Base-by-base conservation (phyloP, 257 asterid genomes). In the Ilex asprella region DNA sequence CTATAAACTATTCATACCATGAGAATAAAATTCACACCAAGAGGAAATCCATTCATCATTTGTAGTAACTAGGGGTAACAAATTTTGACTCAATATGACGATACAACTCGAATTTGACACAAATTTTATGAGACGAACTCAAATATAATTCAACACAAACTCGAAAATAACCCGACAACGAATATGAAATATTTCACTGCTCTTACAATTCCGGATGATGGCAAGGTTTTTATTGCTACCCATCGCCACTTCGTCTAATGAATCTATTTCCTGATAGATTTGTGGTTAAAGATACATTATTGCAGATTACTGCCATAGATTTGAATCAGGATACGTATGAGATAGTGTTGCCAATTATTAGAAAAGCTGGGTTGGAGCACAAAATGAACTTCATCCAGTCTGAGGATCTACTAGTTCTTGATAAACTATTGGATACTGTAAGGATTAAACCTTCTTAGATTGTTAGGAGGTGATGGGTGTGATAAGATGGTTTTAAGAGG, bases 231-330 rank as follows among this genome's bases (percentile, higher is more conserved):
- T 2, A 2, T 27, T 21, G 15, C 50, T 30, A 30, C 39, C 41
- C 43, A 31, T 52, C 31, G 1, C 13, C 14, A 35, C 50, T 21
- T 21, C 2, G 39, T 43, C 55, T 13, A 46, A 16, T n/a, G 32
- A 27, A 60, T 51, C 11, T 31, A 31, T 55, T 4, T 61, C 21
- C 10, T 55, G 31, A 67, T 35, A 14, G 56, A 14, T n/a, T 61
- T 14, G 39, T 39, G 11, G 3, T 13, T 55, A 60, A 9, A 2
- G 62, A 31, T 3, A 29, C 12, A 7, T 8, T 59, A 35, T 53
- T 61, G 70, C 68, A 84, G 92, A 78, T 85, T 55, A 78, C 63
- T 27, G 86, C 85, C 64, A 76, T 85, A 65, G 93, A 85, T 69
- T 16, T 47, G 21, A n/a, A 79, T 15, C 60, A 77, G 12, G 64